Evolutionary conservation across 805 yeast genomes (phyloP).

Genomic region (Jamesozyma lodderae): DNA sequence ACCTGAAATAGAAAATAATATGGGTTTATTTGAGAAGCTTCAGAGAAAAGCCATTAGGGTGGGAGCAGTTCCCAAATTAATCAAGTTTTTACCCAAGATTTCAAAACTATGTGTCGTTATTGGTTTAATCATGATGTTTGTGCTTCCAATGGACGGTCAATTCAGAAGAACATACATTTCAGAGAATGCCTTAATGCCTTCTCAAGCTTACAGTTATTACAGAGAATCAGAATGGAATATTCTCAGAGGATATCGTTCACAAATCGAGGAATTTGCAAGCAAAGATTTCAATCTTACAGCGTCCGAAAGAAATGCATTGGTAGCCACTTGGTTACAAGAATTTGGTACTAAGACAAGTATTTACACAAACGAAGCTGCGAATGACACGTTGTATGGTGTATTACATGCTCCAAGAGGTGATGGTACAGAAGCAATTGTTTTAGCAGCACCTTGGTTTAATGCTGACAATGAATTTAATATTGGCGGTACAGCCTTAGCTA

Average conservation of each 20-base stretch:
- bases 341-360: constrained; percentile 61
- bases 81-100: constrained; percentile 35
- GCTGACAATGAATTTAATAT: constrained; percentile 55
- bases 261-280: constrained; percentile 32
- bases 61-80: constrained; percentile 40
- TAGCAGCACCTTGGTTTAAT: constrained; percentile 82
- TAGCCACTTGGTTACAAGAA: constrained; percentile 54
- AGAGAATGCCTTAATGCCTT: constrained; percentile 95
- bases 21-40: constrained; percentile 25
- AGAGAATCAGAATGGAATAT: constrained; percentile 93
- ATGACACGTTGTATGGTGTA: constrained; percentile 61
- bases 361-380: constrained; percentile 34
- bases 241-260: constrained; percentile 66
- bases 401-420: constrained; percentile 93
- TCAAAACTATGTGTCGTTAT: constrained; percentile 35
- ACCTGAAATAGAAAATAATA: too few species aligned
- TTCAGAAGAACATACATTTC: constrained; percentile 77
- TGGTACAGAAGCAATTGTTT: constrained; percentile 88
- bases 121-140: constrained; percentile 51
- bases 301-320: constrained; percentile 34
- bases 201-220: constrained; percentile 86
- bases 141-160: constrained; percentile 69
- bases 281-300: constrained; percentile 13
- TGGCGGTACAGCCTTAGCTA: constrained; percentile 69
- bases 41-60: constrained; percentile 36